Base-by-base conservation (phyloP, 1,284 basidiomycete genomes). In the Xanthoconium separans region DNA sequence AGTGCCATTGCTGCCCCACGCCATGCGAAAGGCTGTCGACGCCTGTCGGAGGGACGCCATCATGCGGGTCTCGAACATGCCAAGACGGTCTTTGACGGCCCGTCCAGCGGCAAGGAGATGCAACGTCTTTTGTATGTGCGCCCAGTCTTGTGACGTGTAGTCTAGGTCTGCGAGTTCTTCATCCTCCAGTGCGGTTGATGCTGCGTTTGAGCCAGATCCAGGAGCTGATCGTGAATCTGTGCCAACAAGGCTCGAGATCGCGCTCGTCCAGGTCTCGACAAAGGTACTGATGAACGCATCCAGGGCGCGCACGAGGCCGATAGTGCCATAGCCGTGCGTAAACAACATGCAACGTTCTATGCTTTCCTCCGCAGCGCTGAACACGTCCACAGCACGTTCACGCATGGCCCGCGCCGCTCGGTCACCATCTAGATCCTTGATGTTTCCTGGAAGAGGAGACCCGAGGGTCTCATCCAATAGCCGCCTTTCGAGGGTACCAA, bases 121-220 rank as follows among this genome's bases (percentile, higher is more conserved):
- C n/a, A 97, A 71, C 2, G 85, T 84, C 10, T 83, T 72, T 68
- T 96, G 94, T 58, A 97, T 93, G 27, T 84, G 79, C 3, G 82
- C 78, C 91, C 93, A 95, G 69, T 98, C 93, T 53, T 92, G 85
- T 4, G 84, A 75, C 2, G 88, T 87, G 64, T 96, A 96, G 70
- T 97, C 93, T 57, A 94, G 72, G 58, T 92, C 90, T 0, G 82
- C 82, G 30, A 89, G 73, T 41, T 80, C 81, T 50, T 76, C 80
- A 13, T 74, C 66, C 16, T 73, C 68, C 39, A 70, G 68, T n/a
- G 63, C 52, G n/a, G 59, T 57, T 11, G 71, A 69, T 34, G 41
- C 22, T 34, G 39, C 15, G 12, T 64, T 60, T 9, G 70, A 65
- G 30, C 36, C n/a, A 47, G 58, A 22, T 4, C 58, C 51, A 33